Evolutionary conservation across 108 stramenopile species (phyloP), one percentile per base, ranked within the genome.

Genomic region (Nitzschia sp.): DNA sequence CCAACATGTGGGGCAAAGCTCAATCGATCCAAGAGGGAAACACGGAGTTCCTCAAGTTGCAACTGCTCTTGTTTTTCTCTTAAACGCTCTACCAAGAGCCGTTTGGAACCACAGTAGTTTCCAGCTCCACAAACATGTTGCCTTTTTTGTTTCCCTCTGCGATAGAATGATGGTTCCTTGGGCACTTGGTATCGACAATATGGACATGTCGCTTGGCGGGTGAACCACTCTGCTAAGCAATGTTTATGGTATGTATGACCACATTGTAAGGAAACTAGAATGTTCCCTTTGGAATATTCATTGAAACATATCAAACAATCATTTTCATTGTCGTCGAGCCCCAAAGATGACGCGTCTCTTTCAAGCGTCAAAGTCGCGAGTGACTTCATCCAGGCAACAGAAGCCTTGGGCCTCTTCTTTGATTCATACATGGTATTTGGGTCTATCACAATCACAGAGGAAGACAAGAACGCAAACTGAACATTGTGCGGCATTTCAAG

Each of bases 121-220:
- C 17, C 14, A 17, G 46, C 6, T 5, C n/a, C n/a, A 48, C 14
- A 17, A 17, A 2, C 6, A 3, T 17, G 46, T 3, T 17, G 46
- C 14, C n/a, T 2, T 17, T 17, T 48, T 48, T 17, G 46, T 15
- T 17, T 15, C 3, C 46, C 46, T 17, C 14, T 48, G 3, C 17
- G n/a, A 48, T 48, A 48, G 17, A 17, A 17, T 1, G 46, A 48
- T 17, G 14, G 46, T 3, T 48, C 46, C 46, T 15, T 48, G 17
- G 46, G 46, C 14, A 48, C 14, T 17, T 48, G n/a, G 46, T 48
- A 48, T 6, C 46, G 46, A 6, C 46, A 48, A 48, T 48, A 48
- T 17, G 46, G 46, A 48, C 46, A 48, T 17, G 46, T 48, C n/a
- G n/a, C 17, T 48, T 48, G 46, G n/a, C 46, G 46, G 14, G 46